Conservation (phyloP, 2,329 filamentous ascomycete genomes). For the Diaporthe citri region DNA sequence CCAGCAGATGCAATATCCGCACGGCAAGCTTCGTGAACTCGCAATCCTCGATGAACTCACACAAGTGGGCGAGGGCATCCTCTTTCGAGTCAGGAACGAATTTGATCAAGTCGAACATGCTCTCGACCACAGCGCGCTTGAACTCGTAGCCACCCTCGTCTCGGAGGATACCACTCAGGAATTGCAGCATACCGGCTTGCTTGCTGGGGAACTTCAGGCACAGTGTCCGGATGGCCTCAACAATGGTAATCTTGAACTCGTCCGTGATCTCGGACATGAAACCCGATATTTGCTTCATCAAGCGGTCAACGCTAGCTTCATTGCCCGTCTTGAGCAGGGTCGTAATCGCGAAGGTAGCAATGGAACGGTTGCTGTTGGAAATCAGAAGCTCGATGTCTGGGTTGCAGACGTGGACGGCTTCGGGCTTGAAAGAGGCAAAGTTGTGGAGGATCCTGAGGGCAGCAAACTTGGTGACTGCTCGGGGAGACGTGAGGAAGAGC, state of each 20-base stretch:
- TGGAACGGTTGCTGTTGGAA: constrained; percentile 95
- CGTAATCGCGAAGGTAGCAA: constrained; percentile 98
- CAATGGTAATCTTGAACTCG: constrained; percentile 99
- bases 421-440: constrained; percentile 96
- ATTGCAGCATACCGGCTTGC: constrained; percentile 96
- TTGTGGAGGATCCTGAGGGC: constrained; percentile 96
- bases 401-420: constrained; percentile 92
- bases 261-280: constrained; percentile 99
- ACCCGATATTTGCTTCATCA: constrained; percentile 98
- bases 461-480: constrained; percentile 96
- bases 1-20: constrained; percentile 92
- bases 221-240: constrained; percentile 95
- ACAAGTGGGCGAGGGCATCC: constrained; percentile 90
- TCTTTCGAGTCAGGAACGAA: constrained; percentile 92
- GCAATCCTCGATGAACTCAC: constrained; percentile 99
- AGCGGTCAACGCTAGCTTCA: constrained; percentile 92
- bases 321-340: constrained; percentile 98
- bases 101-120: constrained; percentile 99
- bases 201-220: constrained; percentile 99
- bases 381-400: constrained; percentile 97
- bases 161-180: constrained; percentile 95
- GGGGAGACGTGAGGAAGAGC: constrained; percentile 94
- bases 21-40: constrained; percentile 99
- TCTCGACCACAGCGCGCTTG: constrained; percentile 97
- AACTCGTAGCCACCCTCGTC: constrained; percentile 99